Conservation (phyloP, 257 asterid species). For the Solanum infundibuliforme region DNA sequence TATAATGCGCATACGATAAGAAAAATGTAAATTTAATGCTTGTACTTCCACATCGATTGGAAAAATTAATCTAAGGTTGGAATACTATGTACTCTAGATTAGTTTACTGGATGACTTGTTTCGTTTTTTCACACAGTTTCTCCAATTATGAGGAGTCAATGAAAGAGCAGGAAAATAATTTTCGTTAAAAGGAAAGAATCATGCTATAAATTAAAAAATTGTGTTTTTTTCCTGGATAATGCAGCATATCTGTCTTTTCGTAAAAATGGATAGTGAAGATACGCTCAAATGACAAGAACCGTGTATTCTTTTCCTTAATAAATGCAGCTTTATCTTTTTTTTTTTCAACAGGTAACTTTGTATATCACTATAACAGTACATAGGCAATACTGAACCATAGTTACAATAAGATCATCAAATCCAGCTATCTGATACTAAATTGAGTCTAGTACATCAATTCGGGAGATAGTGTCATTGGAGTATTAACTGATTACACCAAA, state of each 20-base stretch:
- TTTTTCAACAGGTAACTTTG: too few species aligned
- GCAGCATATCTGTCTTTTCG: background rate
- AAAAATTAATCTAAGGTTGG: background rate
- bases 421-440: too few species aligned
- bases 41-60: background rate
- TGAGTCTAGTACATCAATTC: too few species aligned
- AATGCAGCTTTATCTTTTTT: conserved; percentile 28
- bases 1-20: background rate
- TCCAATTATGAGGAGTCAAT: background rate
- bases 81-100: background rate
- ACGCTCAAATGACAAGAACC: background rate
- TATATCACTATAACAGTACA: too few species aligned
- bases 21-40: background rate
- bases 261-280: background rate
- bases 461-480: too few species aligned
- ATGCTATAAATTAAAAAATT: background rate
- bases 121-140: background rate
- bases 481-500: too few species aligned
- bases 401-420: too few species aligned
- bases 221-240: background rate
- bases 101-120: background rate
- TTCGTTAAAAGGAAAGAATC: background rate
- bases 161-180: background rate
- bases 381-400: too few species aligned
- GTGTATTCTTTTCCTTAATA: conserved; percentile 5